Percentiles rank a stretch among this genome's conserved stretches.
These are phyloP conservation scores for Rhodotorula sp. DNA, from an alignment of 1,284 basidiomycete genomes.

Conservation along the genomic window DNA sequence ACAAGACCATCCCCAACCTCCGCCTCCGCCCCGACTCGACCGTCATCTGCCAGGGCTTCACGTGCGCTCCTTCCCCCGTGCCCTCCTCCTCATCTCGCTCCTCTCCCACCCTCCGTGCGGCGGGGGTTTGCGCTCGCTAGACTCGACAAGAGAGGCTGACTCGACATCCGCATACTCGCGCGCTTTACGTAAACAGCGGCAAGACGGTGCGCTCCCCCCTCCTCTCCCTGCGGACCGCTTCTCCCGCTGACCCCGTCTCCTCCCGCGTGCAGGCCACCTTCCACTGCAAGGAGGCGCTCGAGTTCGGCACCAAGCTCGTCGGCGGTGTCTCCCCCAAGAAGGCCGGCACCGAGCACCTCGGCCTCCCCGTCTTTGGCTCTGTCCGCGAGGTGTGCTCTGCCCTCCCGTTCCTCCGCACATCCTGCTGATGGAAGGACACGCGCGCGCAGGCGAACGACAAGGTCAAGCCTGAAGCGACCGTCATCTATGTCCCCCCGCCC, in stretches of 20 bases:
- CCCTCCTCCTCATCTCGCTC: neutral
- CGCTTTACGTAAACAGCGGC: constrained; percentile 60
- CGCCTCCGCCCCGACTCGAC: constrained; percentile 80
- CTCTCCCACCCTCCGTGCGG: neutral
- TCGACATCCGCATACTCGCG: no score
- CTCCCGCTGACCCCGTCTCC: constrained; percentile 55
- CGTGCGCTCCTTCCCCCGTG: constrained; percentile 48
- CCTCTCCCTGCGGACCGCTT: neutral
- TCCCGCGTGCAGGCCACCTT: constrained; percentile 76
- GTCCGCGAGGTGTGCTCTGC: constrained; percentile 73
- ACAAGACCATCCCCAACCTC: constrained; percentile 42
- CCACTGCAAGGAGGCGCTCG: constrained; percentile 91
- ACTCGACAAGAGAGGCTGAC: no score
- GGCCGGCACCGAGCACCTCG: constrained; percentile 92
- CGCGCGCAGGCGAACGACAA: constrained; percentile 34
- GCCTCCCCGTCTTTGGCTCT: constrained; percentile 89
- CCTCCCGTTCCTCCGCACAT: neutral
- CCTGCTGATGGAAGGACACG: neutral
- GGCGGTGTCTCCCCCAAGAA: constrained; percentile 98
- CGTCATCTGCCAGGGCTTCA: constrained; percentile 84
- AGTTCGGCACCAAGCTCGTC: constrained; percentile 95
- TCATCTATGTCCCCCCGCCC: constrained; percentile 94
- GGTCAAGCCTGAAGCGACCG: constrained; percentile 74
- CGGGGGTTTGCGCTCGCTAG: no score
- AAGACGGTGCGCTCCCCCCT: constrained; percentile 73